Base-by-base conservation (phyloP, 2,329 filamentous ascomycete genomes). In the Cryphonectria parasitica region DNA sequence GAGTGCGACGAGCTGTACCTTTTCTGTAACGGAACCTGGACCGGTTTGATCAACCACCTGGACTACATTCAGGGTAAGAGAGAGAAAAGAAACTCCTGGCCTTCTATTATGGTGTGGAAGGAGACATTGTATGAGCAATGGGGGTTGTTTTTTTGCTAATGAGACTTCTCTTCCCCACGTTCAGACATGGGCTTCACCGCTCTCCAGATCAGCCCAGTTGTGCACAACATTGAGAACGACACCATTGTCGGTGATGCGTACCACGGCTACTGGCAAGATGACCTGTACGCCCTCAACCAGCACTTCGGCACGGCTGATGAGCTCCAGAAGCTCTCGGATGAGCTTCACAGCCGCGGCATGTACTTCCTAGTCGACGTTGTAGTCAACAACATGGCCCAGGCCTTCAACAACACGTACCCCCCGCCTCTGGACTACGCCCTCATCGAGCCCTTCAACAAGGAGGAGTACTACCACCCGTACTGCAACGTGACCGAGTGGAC, bases 1-100 rank as follows among this genome's bases (percentile, higher is more conserved):
- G 71, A 79, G 1, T 87, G 85, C 74, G 79, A 83, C 65, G 74
- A 79, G 10, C 74, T 80, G 49, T 78, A 78, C 39, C 76, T 77
- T 36, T 90, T 90, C 78, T 91, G 89, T 74, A 88, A 88, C 56
- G 89, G 89, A 22, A 88, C 86, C 0, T 91, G 86, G 76, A 78
- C 81, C 67, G 89, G 89, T 8, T 82, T 91, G 41, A 82, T 85
- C 74, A 83, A 86, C 71, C 83, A 87, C 72, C 83, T 91, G 56
- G 88, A 90, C 77, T 90, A 90, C 76, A 90, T 91, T 76, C 82
- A 88, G 75, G 83, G 83, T 74, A 66, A 74, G 75, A 7, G 19
- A 31, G 25, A 15, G 36, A 39, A 39, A 10, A 39, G 34, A 39
- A 39, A 39, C 10, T 11, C 10, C 11, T 39, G 36, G 34, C 34